Percentiles rank a stretch among this genome's conserved stretches.
These are phyloP conservation scores for Vishniacozyma victoriae DNA, from an alignment of 768 basidiomycete genomes.

Conservation along the genomic window DNA sequence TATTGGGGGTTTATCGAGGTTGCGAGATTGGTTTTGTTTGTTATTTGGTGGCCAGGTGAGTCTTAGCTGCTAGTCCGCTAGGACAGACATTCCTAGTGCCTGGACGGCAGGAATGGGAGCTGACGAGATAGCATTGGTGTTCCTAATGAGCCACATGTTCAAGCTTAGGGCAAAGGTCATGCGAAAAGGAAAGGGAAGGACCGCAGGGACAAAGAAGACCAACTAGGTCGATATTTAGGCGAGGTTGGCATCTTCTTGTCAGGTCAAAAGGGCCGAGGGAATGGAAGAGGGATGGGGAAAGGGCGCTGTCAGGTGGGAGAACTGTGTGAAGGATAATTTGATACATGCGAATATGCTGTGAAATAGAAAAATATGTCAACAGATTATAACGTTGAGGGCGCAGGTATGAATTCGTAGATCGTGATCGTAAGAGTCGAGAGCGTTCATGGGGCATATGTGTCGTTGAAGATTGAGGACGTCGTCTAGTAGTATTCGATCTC, in stretches of 20 bases:
- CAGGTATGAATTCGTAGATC: background rate
- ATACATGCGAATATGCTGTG: background rate
- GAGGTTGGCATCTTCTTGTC: background rate
- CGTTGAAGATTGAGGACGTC: background rate
- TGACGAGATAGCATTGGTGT: conserved; percentile 50
- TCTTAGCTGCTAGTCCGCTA: conserved; percentile 6
- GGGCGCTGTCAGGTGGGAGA: background rate
- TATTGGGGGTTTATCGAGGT: conserved; percentile 59
- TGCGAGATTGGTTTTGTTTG: conserved; percentile 58
- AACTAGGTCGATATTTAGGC: conserved; percentile 4
- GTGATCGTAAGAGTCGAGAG: background rate
- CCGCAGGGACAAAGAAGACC: conserved; percentile 8
- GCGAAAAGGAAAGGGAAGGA: conserved; percentile 34
- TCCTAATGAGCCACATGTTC: conserved; percentile 61
- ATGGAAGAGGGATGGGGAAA: background rate
- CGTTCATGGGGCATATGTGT: background rate
- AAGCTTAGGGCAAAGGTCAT: conserved; percentile 57
- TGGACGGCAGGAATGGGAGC: background rate
- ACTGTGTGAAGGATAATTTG: background rate
- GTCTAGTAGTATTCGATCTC: conserved; percentile 93
- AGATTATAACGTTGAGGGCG: background rate
- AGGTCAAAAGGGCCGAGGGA: background rate
- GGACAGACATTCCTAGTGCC: too few species aligned
- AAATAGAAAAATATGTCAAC: background rate
- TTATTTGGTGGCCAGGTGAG: conserved; percentile 84